A percentile compares a stretch with the other conserved stretches of the same genome.
Conservation (phyloP, 169 alveolate species). For the Amoebophrya sp. region DNA sequence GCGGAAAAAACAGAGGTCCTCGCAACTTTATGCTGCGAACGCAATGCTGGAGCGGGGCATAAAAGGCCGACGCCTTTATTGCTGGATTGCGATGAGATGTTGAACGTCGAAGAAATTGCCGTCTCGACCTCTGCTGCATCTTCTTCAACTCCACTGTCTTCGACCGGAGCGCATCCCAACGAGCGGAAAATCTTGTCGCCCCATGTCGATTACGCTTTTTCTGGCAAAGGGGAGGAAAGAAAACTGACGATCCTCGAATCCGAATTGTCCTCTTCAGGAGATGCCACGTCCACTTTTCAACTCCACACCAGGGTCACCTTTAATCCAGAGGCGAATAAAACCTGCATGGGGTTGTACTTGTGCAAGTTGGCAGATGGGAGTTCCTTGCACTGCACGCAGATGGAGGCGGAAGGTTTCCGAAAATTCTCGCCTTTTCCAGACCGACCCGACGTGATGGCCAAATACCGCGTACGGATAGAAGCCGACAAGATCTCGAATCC, state of each 20-base stretch:
- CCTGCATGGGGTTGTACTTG: conserved; percentile 18
- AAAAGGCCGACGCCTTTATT: background rate
- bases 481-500: conserved; percentile 77
- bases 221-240: background rate
- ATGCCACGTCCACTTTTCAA: background rate
- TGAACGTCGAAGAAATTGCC: background rate
- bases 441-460: conserved; percentile 82
- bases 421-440: conserved; percentile 74
- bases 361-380: background rate
- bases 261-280: background rate
- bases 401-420: conserved; percentile 72
- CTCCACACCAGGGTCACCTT: background rate
- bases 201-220: background rate
- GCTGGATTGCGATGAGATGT: background rate
- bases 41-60: background rate
- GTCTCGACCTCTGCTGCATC: background rate
- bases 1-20: background rate
- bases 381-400: conserved; percentile 67
- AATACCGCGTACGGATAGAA: conserved; percentile 60
- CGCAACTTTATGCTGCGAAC: background rate
- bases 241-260: background rate
- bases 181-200: background rate
- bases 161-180: background rate
- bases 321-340: background rate
- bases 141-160: too few species aligned